Base-by-base conservation (phyloP, 2,329 filamentous ascomycete genomes). In the Emergomyces africanus region DNA sequence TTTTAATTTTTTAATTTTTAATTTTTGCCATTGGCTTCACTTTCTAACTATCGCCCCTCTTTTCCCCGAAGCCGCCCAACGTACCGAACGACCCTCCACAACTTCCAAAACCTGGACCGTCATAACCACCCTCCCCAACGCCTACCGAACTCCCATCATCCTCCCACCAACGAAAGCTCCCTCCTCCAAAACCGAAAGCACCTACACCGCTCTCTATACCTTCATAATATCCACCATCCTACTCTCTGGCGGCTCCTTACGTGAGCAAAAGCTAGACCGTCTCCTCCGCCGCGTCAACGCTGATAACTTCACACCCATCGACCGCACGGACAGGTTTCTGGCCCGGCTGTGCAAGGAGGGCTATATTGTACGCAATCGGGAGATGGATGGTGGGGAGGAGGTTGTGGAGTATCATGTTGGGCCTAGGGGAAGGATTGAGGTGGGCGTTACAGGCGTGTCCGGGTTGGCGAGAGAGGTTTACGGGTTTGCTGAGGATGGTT, bases 321-420 rank as follows among this genome's bases (percentile, higher is more conserved):
- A 89, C 49, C 88, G 83, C 67, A 95, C 89, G 0, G 88, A 95
- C 6, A 79, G 83, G 57, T 76, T 92, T 2, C 75, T 97, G 14
- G 83, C 85, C 64, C 82, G 83, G 57, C 85, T 97, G 77, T 81
- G 86, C 63, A 86, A 82, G 63, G 90, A 97, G 58, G 88, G 88
- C 0, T 99, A 99, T 68, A 76, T 99, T 2, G 79, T 90, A 41
- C 87, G 83, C 63, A 80, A 85, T 55, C 81, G 85, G 23, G 90
- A 96, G 65, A 81, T 70, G 63, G 73, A 74, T 66, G 84, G 83
- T 0, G 89, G 88, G 30, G 89, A 95, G 42, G 85, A 92, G 63
- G 79, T 83, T 2, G 79, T 90, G 8, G 90, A 89, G 54, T 99
- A 89, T 81, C 82, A 88, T 59, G 82, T 96, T 15, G 94, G 94